Conservation (phyloP, 768 basidiomycete genomes). For the Obba rivulosa region DNA sequence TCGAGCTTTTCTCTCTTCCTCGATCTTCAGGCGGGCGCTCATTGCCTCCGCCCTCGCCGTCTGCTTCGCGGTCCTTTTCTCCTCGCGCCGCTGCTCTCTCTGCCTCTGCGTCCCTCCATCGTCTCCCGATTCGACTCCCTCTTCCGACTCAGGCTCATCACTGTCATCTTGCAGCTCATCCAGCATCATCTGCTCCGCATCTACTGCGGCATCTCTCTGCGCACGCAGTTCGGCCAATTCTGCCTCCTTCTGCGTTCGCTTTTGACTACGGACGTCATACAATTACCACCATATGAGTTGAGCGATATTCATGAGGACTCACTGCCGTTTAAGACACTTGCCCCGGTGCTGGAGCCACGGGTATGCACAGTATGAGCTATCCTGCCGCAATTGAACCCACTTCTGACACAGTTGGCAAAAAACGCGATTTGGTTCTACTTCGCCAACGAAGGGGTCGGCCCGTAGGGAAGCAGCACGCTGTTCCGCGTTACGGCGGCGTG, state of each 20-base stretch:
- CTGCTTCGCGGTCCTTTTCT: conserved; percentile 23
- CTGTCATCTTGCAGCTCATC: conserved; percentile 20
- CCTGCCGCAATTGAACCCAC: conserved; percentile 80
- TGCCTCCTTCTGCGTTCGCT: conserved; percentile 50
- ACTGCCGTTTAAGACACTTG: conserved; percentile 73
- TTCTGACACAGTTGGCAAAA: conserved; percentile 74
- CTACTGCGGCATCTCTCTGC: conserved; percentile 21
- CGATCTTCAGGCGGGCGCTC: conserved; percentile 12
- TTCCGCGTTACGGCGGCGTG: conserved; percentile 71
- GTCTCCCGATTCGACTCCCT: conserved; percentile 23
- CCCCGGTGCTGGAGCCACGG: conserved; percentile 77
- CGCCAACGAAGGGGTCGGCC: conserved; percentile 56
- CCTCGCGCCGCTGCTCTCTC: conserved; percentile 8
- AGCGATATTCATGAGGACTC: conserved; percentile 25
- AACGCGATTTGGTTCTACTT: conserved; percentile 62
- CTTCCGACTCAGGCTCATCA: conserved; percentile 34
- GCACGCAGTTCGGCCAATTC: conserved; percentile 46
- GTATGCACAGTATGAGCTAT: conserved; percentile 74
- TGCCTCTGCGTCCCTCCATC: conserved; percentile 7
- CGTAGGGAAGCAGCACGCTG: conserved; percentile 70
- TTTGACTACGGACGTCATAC: conserved; percentile 36
- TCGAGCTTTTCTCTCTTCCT: conserved; percentile 6
- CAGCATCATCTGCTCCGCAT: conserved; percentile 15
- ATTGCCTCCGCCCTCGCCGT: conserved; percentile 14
- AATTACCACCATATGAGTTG: background rate